Base-by-base conservation (phyloP, 2,329 filamentous ascomycete genomes). In the Chrysosporium keratinophilum region DNA sequence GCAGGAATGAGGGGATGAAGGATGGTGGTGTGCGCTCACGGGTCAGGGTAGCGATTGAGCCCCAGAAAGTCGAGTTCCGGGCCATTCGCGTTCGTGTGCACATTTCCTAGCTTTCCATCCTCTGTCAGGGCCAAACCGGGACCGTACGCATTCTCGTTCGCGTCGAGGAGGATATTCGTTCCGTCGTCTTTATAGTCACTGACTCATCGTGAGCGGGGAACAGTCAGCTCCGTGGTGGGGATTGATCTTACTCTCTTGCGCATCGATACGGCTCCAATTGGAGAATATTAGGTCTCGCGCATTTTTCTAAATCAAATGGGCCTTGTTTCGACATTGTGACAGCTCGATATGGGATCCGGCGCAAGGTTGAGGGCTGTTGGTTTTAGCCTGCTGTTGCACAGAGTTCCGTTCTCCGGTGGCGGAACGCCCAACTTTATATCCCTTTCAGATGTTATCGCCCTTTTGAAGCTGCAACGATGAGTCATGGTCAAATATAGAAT, bases 181-280 rank as follows among this genome's bases (percentile, higher is more conserved):
- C 93, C 93, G 67, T 98, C 87, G 69, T 98, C 91, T 75, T 98
- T 96, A 80, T 98, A 97, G 79, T 98, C 93, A 74, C 88, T 94
- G 66, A 65, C 49, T 62, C 59, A 60, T 64, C 7, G 61, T 66
- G 60, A 74, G 61, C 50, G 41, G 28, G 14, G 41, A 28, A 51
- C 39, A 23, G 53, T 42, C 52, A 40, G 15, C 58, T 53, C 50
- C 54, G 44, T 52, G 43, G 44, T 53, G 41, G 54, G 50, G 46
- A 50, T 56, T 53, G 49, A 55, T 71, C 83, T 71, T 74, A 88
- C 86, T 91, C 87, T 78, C 87, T 74, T 28, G 87, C 87, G 67
- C 87, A 91, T 55, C 87, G 82, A 66, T 91, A 91, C 39, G 87
- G 87, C 64, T 88, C 78, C 46, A 91, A 74, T 58, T 83, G 77